A percentile compares a stretch with the other conserved stretches of the same genome.
Conservation (phyloP, 257 asterid genomes). For the Osmanthus fragrans region DNA sequence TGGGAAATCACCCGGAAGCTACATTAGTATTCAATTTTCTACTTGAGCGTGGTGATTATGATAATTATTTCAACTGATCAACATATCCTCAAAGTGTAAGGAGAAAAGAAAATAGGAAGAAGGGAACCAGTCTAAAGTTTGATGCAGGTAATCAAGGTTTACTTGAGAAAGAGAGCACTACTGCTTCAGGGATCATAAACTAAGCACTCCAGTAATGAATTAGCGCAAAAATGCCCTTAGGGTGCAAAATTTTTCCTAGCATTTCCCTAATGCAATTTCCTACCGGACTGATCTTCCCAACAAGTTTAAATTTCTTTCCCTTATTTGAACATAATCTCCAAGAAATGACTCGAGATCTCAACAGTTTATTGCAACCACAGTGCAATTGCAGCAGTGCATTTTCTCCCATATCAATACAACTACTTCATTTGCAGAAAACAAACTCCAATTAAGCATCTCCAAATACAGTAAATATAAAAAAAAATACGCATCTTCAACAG, state of each 20-base stretch:
- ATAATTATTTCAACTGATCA: background rate
- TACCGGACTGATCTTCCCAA: slow-evolving; percentile 4
- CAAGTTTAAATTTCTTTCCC: background rate
- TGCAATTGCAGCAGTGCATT: background rate
- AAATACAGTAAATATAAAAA: slow-evolving; percentile 3
- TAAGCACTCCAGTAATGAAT: background rate
- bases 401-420: slow-evolving; percentile 1
- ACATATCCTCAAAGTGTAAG: background rate
- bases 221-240: background rate
- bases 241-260: background rate
- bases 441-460: background rate
- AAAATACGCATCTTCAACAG: slow-evolving; percentile 2
- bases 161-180: background rate
- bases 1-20: background rate
- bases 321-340: background rate
- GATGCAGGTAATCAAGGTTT: background rate
- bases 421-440: slow-evolving; percentile 6
- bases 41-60: background rate
- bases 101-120: background rate
- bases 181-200: background rate
- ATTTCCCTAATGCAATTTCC: background rate
- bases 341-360: slow-evolving; percentile 21
- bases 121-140: background rate
- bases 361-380: slow-evolving; percentile 11
- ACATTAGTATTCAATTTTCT: background rate